Base-by-base conservation (phyloP, 2,329 filamentous ascomycete genomes). In the Pseudopithomyces maydicus region DNA sequence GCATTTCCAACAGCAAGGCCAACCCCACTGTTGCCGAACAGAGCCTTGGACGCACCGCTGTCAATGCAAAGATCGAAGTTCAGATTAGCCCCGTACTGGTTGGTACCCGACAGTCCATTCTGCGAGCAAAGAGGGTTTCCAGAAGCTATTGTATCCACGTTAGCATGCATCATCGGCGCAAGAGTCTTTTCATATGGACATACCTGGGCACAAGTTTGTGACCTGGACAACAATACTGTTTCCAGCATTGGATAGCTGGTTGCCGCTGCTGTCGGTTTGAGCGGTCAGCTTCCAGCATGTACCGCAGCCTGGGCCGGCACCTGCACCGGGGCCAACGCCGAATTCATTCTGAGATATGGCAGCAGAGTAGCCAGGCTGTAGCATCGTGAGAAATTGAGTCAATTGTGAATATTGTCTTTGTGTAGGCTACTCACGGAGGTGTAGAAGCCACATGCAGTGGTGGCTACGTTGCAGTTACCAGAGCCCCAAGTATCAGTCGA, bases 31-130 rank as follows among this genome's bases (percentile, higher is more conserved):
- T 59, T 62, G 1, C 67, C 70, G 51, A 79, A 79, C 48, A 79
- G 62, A 3, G 77, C 76, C 7, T 49, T 61, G 14, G 63, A 65
- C 7, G 77, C 77, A 12, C 72, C 75, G 11, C 67, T 69, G 54
- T 79, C 77, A 20, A 66, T 71, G 67, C 77, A 79, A 33, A 78
- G 66, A 53, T 79, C 75, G 60, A 79, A 78, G 64, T 79, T 75
- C 48, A 78, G 66, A 41, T 77, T 74, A 7, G 72, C 75, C 5
- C 77, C 77, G 59, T 76, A 77, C 53, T 70, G 72, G 58, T 77
- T 78, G 2, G 72, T 71, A 3, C 65, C 69, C 11, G 53, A 52
- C 1, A 76, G 61, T 3, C 65, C 66, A 11, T 61, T 64, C 66
- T 77, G 74, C 5, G 73, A 51, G 59, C 77, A 79, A 14, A 78